Percentiles rank a stretch among this genome's conserved stretches.
Evolutionary conservation across 805 yeast genomes (phyloP).

Genomic region (Komagataella pastoris): DNA sequence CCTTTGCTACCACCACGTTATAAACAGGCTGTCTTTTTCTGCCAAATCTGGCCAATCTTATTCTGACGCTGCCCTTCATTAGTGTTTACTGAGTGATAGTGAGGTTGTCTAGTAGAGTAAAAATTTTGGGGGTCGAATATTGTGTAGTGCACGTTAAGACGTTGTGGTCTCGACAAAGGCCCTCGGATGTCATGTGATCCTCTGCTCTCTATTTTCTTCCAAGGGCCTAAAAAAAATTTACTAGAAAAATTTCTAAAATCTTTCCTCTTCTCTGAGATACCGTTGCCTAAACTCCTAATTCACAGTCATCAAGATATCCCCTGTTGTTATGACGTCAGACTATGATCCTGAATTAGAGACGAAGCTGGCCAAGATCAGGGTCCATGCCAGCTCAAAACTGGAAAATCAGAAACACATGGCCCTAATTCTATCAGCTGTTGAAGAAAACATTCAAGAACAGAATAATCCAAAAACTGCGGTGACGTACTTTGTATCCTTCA

Average conservation of each 20-base stretch:
- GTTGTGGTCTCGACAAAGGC: background rate
- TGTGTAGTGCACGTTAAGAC: background rate
- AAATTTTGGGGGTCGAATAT: background rate
- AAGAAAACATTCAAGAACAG: constrained; percentile 69
- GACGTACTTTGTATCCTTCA: constrained; percentile 74
- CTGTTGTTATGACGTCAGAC: background rate
- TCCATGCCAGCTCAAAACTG: constrained; percentile 64
- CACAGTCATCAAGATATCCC: background rate
- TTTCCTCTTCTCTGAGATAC: background rate
- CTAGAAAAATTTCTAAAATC: background rate
- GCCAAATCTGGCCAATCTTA: constrained; percentile 88
- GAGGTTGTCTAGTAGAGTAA: background rate
- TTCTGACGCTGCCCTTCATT: constrained; percentile 67
- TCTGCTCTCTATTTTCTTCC: background rate
- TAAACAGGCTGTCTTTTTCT: constrained; percentile 77
- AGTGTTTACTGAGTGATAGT: background rate
- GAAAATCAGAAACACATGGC: constrained; percentile 83
- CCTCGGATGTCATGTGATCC: background rate
- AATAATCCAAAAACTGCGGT: constrained; percentile 50
- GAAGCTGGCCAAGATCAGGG: constrained; percentile 53
- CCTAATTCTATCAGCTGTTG: constrained; percentile 75
- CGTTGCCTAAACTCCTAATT: background rate
- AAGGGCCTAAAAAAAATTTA: background rate
- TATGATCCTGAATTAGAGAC: constrained; percentile 37
- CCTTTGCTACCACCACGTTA: constrained; percentile 82